Evolutionary conservation across 768 basidiomycete genomes (phyloP).

Genomic region (Xanthoconium purpureum): DNA sequence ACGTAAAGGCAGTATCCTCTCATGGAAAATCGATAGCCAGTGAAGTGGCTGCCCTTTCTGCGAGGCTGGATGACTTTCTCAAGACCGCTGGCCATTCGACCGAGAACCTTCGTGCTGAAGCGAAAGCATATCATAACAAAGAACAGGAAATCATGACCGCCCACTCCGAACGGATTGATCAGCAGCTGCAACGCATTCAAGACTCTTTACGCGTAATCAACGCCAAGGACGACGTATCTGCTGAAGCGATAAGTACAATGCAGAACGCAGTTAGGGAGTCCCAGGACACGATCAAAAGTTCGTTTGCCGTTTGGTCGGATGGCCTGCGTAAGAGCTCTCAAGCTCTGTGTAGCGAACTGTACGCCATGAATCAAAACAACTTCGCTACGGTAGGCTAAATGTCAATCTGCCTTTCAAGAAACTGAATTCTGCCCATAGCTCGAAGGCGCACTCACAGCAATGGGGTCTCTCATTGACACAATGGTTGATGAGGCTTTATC

Average conservation of each 20-base stretch:
- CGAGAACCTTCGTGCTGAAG: constrained; percentile 51
- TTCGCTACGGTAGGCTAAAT: constrained; percentile 41
- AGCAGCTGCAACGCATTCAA: constrained; percentile 54
- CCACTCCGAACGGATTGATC: constrained; percentile 53
- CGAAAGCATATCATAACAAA: constrained; percentile 52
- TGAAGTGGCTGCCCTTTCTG: constrained; percentile 51
- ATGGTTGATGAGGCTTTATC: constrained; percentile 55
- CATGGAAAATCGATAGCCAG: constrained; percentile 59
- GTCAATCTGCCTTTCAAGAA: background rate
- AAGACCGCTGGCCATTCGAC: constrained; percentile 54
- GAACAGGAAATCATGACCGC: constrained; percentile 52
- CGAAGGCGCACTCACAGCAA: constrained; percentile 55
- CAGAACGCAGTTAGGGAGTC: constrained; percentile 50
- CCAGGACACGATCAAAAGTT: constrained; percentile 49
- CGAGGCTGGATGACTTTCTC: constrained; percentile 60
- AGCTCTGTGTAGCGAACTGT: constrained; percentile 45
- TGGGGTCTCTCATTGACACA: constrained; percentile 58
- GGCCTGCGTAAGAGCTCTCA: constrained; percentile 48
- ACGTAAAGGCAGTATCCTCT: constrained; percentile 59
- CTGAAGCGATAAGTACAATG: constrained; percentile 48
- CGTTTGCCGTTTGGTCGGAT: constrained; percentile 55
- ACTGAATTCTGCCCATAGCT: constrained; percentile 33
- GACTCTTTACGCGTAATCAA: constrained; percentile 53
- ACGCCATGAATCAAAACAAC: constrained; percentile 41
- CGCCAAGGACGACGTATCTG: constrained; percentile 52